These are phyloP conservation scores for Allium fistulosum DNA, from an alignment of 106 monocot species.

Conservation along the genomic window DNA sequence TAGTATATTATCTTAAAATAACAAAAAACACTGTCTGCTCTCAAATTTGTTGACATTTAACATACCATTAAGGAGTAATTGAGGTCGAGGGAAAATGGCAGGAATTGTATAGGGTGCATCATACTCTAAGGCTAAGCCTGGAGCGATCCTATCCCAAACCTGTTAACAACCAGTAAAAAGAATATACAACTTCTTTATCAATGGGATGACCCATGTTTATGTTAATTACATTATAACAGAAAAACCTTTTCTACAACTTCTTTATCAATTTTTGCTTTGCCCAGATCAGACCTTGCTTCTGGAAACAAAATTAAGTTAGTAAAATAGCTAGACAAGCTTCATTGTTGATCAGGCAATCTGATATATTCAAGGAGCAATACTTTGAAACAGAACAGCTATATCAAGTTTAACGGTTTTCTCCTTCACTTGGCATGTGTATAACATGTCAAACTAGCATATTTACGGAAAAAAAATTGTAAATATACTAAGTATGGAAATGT, in stretches of 20 bases:
- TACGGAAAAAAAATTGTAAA: too few species aligned
- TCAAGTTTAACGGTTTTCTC: too few species aligned
- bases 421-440: too few species aligned
- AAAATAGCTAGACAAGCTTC: not conserved
- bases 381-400: too few species aligned
- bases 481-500: too few species aligned
- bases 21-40: not conserved
- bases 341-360: too few species aligned
- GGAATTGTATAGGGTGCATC: slow-evolving; percentile 76
- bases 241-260: slow-evolving; percentile 82
- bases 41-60: not conserved
- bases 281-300: slow-evolving; percentile 77
- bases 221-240: not conserved
- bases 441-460: too few species aligned
- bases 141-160: slow-evolving; percentile 97
- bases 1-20: not conserved
- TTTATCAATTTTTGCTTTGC: slow-evolving; percentile 67
- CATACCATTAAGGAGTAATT: slow-evolving; percentile 66
- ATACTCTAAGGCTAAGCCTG: slow-evolving; percentile 71
- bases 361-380: too few species aligned
- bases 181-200: not conserved
- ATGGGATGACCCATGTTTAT: not conserved
- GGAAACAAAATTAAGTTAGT: slow-evolving; percentile 7
- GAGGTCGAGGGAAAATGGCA: slow-evolving; percentile 54
- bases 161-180: slow-evolving; percentile 16